A percentile compares a stretch with the other conserved stretches of the same genome.
phyloP scores from a whole-genome alignment of 1,284 basidiomycete species.

The Fomitopsis betulina region DNA sequence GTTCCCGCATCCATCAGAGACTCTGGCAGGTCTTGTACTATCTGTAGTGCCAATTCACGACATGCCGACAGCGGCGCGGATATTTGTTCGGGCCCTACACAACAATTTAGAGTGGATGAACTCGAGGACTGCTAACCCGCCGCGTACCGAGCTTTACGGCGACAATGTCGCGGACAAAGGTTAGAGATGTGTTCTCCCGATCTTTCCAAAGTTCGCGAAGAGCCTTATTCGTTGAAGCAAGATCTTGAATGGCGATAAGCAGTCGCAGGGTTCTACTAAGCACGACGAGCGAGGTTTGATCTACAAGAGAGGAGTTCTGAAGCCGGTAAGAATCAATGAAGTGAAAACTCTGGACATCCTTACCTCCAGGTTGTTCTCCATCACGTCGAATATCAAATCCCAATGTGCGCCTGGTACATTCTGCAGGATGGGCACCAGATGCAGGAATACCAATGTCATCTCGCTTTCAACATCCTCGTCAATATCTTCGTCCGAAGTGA shows the following conservation, averaged over 20 bases:
- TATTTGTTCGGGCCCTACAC: conserved; percentile 29
- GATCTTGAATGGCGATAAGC: conserved; percentile 66
- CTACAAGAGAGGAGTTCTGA: conserved; percentile 59
- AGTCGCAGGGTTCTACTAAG: conserved; percentile 71
- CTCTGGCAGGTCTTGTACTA: conserved; percentile 63
- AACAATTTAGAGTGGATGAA: background rate
- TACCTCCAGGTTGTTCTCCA: conserved; percentile 88
- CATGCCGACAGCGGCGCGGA: conserved; percentile 67
- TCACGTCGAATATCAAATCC: conserved; percentile 87
- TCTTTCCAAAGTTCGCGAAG: conserved; percentile 70
- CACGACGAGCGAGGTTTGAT: conserved; percentile 54
- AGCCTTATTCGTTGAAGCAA: conserved; percentile 69
- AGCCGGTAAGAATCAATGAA: background rate
- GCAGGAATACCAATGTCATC: conserved; percentile 71
- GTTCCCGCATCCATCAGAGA: conserved; percentile 62
- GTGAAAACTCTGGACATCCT: conserved; percentile 10
- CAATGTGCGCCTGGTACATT: conserved; percentile 86
- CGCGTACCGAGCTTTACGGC: conserved; percentile 47
- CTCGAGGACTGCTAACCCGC: background rate
- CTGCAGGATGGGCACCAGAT: conserved; percentile 87
- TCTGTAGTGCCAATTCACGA: conserved; percentile 59
- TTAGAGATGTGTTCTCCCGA: conserved; percentile 49
- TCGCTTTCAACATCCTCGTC: conserved; percentile 75
- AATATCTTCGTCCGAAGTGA: conserved; percentile 69
- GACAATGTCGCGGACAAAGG: conserved; percentile 56